Base-by-base conservation (phyloP, 805 yeast genomes). In the Yamadazyma kitorensis region DNA sequence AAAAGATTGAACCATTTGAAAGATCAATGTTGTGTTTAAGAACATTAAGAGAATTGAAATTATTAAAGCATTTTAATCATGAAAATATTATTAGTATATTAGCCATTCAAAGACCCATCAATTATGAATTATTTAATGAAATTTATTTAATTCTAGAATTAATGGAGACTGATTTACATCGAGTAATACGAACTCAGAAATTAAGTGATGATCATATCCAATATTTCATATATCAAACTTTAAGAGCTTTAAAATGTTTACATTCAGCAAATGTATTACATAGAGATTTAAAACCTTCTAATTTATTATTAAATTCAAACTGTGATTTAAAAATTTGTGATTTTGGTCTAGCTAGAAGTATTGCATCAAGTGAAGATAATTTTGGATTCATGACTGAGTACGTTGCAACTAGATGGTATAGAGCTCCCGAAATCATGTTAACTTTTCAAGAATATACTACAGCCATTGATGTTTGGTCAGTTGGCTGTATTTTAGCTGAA, bases 361-460 rank as follows among this genome's bases (percentile, higher is more conserved):
- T 78, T 39, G 78, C 86, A 23, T 68, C 75, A 39, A 67, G 66
- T 36, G 81, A 81, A 49, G 81, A 79, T 51, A 80, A 79, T 53
- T 74, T 78, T 41, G 87, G 86, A 4, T 80, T 80, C 56, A 83
- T 91, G 95, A 91, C 98, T 2, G 98, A 91, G 59, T 91, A 91
- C 55, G 98, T 91, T 27, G 98, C 98, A 7, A 91, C 98, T 3
- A 70, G 98, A 45, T 91, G 98, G 97, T 91, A 91, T 59, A 71
- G 98, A 37, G 98, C 98, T 0, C 98, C 98, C 0, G 98, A 91
- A 51, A 88, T 91, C 55, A 91, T 91, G 98, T 72, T 91, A 31
- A 87, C 96, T 10, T 87, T 89, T 50, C 91, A 88, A 44, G 86
- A 84, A 51, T 91, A 91, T 63, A 85, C 96, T 17, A 85, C 91